phyloP scores from a whole-genome alignment of 2,329 filamentous ascomycete species.

The Fusarium circinatum region DNA sequence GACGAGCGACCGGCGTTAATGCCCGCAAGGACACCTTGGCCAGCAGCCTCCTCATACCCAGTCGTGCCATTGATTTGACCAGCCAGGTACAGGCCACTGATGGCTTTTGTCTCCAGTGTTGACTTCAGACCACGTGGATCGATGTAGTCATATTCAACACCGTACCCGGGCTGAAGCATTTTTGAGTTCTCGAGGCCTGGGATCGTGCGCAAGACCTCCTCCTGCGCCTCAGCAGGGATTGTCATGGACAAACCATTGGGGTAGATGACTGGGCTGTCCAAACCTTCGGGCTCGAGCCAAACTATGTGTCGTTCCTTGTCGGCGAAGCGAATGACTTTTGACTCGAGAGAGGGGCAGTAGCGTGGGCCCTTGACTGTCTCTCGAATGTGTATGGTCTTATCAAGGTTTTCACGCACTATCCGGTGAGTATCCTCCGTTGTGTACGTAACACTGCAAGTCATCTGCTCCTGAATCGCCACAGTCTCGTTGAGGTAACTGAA shows the following conservation, averaged over 20 bases:
- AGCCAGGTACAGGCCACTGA: conserved; percentile 87
- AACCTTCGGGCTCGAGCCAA: conserved; percentile 97
- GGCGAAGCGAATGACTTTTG: conserved; percentile 89
- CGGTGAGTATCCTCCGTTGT: conserved; percentile 87
- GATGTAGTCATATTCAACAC: conserved; percentile 98
- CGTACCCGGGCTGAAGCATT: conserved; percentile 96
- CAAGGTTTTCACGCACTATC: conserved; percentile 87
- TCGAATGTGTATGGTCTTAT: conserved; percentile 95
- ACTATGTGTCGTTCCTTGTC: conserved; percentile 86
- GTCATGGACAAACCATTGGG: conserved; percentile 99
- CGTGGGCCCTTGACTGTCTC: conserved; percentile 94
- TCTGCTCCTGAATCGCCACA: conserved; percentile 82
- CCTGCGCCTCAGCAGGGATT: conserved; percentile 87
- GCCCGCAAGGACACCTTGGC: conserved; percentile 90
- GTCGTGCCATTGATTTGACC: conserved; percentile 99
- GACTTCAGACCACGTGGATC: conserved; percentile 88
- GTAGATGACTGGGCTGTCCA: conserved; percentile 89
- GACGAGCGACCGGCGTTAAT: conserved; percentile 92
- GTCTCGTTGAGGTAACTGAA: conserved; percentile 90
- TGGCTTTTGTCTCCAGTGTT: conserved; percentile 94
- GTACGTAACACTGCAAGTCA: conserved; percentile 87
- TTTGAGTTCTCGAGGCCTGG: conserved; percentile 86
- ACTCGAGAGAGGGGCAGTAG: conserved; percentile 95
- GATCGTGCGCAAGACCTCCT: conserved; percentile 85
- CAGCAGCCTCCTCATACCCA: conserved; percentile 96